phyloP scores from a whole-genome alignment of 2,329 filamentous ascomycete species.

The Canariomyces notabilis region DNA sequence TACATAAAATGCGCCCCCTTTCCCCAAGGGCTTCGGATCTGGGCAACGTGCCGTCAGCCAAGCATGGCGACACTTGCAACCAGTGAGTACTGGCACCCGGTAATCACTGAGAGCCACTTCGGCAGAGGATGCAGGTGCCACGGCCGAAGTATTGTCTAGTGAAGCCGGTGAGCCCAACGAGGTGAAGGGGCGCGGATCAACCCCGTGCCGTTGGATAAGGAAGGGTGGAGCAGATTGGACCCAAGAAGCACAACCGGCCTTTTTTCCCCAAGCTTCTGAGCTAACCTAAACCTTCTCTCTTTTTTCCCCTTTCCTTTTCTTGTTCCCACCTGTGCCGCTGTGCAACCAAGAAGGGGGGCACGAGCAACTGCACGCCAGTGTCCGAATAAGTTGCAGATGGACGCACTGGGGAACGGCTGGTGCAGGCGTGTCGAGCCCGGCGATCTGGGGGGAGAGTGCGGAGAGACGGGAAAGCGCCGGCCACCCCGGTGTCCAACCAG shows the following conservation, averaged over 20 bases:
- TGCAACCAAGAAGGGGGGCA: not conserved
- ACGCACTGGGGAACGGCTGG: no score
- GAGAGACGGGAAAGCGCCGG: not conserved
- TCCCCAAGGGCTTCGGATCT: not conserved
- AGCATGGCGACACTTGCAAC: no score
- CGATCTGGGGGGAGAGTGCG: not conserved
- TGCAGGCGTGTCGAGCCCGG: not conserved
- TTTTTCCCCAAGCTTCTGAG: not conserved
- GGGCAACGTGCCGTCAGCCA: no score
- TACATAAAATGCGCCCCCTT: not conserved
- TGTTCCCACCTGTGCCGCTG: not conserved
- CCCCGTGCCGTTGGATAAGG: not conserved
- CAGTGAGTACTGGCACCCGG: no score
- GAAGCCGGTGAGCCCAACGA: not conserved
- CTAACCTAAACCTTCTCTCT: not conserved
- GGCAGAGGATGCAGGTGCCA: not conserved
- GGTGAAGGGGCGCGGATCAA: not conserved
- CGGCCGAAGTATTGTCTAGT: not conserved
- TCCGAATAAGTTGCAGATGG: no score
- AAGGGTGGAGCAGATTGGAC: not conserved
- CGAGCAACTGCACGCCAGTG: no score
- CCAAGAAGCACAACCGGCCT: not conserved
- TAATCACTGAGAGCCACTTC: no score
- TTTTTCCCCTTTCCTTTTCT: no score
- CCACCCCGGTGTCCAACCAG: not conserved